A percentile compares a stretch with the other conserved stretches of the same genome.
Evolutionary conservation across 176 grass and related monocot species (phyloP).

Genomic region (Typha latifolia): DNA sequence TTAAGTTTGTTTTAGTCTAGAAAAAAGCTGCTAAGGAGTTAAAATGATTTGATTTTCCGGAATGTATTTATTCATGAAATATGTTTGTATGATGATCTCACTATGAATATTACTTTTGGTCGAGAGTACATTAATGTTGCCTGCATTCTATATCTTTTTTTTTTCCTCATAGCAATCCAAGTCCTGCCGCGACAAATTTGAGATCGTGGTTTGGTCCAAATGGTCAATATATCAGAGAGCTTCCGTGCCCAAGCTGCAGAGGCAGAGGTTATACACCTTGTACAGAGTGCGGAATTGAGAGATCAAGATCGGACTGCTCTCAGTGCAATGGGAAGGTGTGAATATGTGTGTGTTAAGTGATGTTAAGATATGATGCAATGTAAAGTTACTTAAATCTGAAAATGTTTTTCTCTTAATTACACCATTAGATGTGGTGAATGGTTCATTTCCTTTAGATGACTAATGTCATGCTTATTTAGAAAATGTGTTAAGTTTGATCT

Average conservation of each 20-base stretch:
- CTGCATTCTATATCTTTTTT: conserved; percentile 7
- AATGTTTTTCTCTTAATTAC: background rate
- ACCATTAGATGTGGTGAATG: too few species aligned
- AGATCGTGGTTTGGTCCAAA: conserved; percentile 93
- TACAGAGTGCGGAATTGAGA: conserved; percentile 66
- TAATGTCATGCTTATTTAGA: too few species aligned
- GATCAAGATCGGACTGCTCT: conserved; percentile 62
- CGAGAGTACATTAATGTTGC: background rate
- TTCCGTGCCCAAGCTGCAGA: conserved; percentile 82
- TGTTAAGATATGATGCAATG: background rate
- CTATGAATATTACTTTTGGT: background rate
- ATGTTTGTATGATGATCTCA: background rate
- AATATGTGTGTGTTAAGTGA: background rate
- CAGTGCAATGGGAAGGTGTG: conserved; percentile 78
- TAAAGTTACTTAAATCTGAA: background rate
- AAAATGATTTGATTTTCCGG: too few species aligned
- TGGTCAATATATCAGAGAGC: conserved; percentile 83
- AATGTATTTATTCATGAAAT: too few species aligned
- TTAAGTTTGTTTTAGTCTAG: too few species aligned
- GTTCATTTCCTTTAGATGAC: too few species aligned
- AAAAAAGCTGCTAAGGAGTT: too few species aligned
- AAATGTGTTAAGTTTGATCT: too few species aligned
- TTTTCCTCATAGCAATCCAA: conserved; percentile 33
- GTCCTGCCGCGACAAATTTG: conserved; percentile 28
- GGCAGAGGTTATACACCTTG: conserved; percentile 83